Evolutionary conservation across 2,329 filamentous ascomycete species (phyloP).

Genomic region (Microdochium trichocladiopsis): DNA sequence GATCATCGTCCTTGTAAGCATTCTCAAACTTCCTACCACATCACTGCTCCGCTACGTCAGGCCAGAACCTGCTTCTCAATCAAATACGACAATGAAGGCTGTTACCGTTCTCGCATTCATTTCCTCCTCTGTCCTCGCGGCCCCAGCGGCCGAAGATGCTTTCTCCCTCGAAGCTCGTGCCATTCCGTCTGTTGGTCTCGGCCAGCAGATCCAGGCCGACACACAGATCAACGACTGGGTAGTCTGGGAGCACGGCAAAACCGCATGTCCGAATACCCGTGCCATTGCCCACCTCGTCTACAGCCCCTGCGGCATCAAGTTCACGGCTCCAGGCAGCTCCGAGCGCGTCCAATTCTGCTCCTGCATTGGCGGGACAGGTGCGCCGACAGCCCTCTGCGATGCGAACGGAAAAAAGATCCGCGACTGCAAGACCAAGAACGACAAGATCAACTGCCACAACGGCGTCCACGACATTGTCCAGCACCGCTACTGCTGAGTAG

Average conservation of each 20-base stretch:
- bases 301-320: neutral
- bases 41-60: no score
- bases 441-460: neutral
- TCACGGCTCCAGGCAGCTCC: neutral
- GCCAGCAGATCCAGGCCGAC: neutral
- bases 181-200: neutral
- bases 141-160: no score
- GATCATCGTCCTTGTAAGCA: no score
- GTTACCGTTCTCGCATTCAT: no score
- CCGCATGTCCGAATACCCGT: neutral
- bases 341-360: neutral
- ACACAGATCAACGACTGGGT: neutral
- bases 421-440: neutral
- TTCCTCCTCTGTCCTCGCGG: no score
- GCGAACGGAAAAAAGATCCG: neutral
- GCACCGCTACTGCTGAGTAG: neutral
- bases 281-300: neutral
- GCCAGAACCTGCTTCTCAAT: no score
- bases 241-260: neutral
- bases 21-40: no score
- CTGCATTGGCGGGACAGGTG: neutral
- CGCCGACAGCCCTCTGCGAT: neutral
- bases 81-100: no score
- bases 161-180: neutral
- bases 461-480: neutral